Evolutionary conservation across 768 basidiomycete species (phyloP).

Genomic region (Leccinum longicurvipes): DNA sequence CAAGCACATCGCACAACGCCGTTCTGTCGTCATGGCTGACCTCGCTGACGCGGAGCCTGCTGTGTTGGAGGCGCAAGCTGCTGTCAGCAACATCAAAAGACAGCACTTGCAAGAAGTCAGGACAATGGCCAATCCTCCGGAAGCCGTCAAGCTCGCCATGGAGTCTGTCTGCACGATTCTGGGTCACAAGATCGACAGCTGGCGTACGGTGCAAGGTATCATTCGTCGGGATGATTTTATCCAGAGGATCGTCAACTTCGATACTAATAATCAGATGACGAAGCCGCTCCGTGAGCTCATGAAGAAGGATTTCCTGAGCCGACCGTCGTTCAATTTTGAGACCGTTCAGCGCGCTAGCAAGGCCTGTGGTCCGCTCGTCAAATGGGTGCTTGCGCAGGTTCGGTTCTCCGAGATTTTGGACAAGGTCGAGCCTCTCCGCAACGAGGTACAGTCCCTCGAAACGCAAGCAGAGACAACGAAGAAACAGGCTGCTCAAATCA

Average conservation of each 20-base stretch:
- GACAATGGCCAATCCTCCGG: slow-evolving; percentile 97
- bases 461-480: slow-evolving; percentile 93
- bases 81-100: slow-evolving; percentile 95
- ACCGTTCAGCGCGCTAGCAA: slow-evolving; percentile 91
- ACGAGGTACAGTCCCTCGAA: slow-evolving; percentile 93
- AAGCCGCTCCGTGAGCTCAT: slow-evolving; percentile 83
- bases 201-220: slow-evolving; percentile 93
- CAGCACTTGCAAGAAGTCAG: slow-evolving; percentile 96
- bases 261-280: slow-evolving; percentile 88
- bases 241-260: slow-evolving; percentile 91
- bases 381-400: slow-evolving; percentile 97
- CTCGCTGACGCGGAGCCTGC: slow-evolving; percentile 98
- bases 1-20: slow-evolving; percentile 81
- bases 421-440: slow-evolving; percentile 92
- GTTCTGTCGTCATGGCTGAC: slow-evolving; percentile 87
- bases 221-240: slow-evolving; percentile 98
- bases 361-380: slow-evolving; percentile 96
- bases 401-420: slow-evolving; percentile 96
- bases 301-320: slow-evolving; percentile 89
- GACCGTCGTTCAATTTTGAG: slow-evolving; percentile 92
- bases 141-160: slow-evolving; percentile 97
- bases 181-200: slow-evolving; percentile 95
- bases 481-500: slow-evolving; percentile 85
- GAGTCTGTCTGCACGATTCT: slow-evolving; percentile 96
- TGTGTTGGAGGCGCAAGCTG: slow-evolving; percentile 89